Base-by-base conservation (phyloP, 495 filamentous ascomycete genomes). In the Aspergillus bertholletiae region DNA sequence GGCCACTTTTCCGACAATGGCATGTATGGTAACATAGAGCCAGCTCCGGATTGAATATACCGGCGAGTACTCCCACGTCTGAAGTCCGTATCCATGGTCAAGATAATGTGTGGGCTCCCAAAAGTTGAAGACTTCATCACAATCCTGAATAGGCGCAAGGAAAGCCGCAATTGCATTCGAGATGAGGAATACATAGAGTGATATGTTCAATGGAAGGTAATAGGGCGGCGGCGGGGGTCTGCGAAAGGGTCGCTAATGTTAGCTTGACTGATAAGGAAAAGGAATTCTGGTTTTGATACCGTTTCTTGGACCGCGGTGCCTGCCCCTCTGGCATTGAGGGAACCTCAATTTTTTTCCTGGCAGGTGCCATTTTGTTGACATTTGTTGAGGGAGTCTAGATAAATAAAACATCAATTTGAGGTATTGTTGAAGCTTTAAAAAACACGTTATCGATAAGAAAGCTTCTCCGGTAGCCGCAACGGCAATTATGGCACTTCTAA, bases 61-160 rank as follows among this genome's bases (percentile, higher is more conserved):
- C 1, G 95, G 95, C 0, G 93, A 96, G 72, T 97, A 99, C 68
- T 99, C 95, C 95, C 95, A 99, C 15, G 95, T 99, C 72, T 99
- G 90, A 30, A 97, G 74, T 26, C 95, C 95, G 65, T 93, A 92
- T 64, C 90, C 89, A 76, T 96, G 91, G 55, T 83, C 84, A 26
- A 99, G 81, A 68, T 97, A 99, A 71, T 99, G 95, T 0, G 91
- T 84, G 1, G 95, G 94, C 63, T 99, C 95, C 95, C 95, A 99
- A 74, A 95, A 99, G 64, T 99, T 99, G 79, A 96, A 99, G 4
- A 93, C 91, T 74, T 99, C 95, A 66, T 99, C 95, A 65, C 95
- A 99, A 70, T 99, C 95, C 63, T 96, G 93, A 61, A 99, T 97
- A 0, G 95, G 96, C 0, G 90, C 82, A 62, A 84, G 92, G 18